Base-by-base conservation (phyloP, 208 protist species). In the Wallacemonas sp. region DNA sequence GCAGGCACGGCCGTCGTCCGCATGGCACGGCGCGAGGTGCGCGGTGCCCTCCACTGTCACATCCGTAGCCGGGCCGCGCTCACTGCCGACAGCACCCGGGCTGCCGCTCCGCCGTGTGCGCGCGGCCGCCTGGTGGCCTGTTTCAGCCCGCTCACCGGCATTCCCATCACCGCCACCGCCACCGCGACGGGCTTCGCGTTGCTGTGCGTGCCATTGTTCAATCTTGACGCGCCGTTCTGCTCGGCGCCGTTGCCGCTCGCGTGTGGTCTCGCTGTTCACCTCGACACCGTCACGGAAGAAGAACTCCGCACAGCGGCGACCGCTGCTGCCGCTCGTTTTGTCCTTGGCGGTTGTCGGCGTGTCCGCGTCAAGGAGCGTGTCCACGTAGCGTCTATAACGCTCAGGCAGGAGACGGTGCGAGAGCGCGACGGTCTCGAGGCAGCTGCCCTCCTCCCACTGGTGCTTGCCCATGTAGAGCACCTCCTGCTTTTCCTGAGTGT, bases 391-490 rank as follows among this genome's bases (percentile, higher is more conserved):
- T 37, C 68, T 74, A 71, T 92, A 96, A 10, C 79, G 64, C 69
- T 93, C 80, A 0, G 90, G 90, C 39, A 96, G 66, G 33, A 93
- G 68, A 32, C 73, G 66, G 71, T 93, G 87, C 1, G 90, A 81
- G 26, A 85, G 63, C n/a, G 87, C 90, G 6, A 96, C 83, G 30
- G 79, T 85, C 62, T 93, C 87, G 1, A 91, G 69, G 30, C 79
- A 79, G 71, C 81, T 78, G 15, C 80, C 79, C 46, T 92, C 82
- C 72, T 91, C 85, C 90, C 90, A 95, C 70, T 87, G 81, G 19
- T 85, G 77, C 45, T 89, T 90, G 1, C 74, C 87, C 66, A 87
- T 84, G 65, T 84, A 78, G 19, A 87, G 46, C 38, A 96, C 73
- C 74, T 93, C 87, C 30, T 57, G 76, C 52, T 86, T 81, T 37